Evolutionary conservation across 352 stramenopile genomes (phyloP).

Genomic region (Blastocystis sp.): DNA sequence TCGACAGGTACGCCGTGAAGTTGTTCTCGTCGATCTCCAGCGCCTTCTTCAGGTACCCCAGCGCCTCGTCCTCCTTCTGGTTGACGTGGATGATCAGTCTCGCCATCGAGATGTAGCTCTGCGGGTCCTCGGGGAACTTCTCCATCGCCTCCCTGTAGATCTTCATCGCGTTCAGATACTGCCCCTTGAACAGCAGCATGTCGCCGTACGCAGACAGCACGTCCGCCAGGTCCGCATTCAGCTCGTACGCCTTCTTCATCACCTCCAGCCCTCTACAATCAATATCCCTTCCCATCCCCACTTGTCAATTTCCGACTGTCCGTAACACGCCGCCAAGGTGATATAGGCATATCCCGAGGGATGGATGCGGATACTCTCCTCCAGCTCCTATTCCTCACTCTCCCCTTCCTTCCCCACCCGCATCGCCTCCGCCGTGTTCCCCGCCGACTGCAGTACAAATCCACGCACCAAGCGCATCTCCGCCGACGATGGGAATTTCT

Average conservation of each 20-base stretch:
- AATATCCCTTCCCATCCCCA: background rate
- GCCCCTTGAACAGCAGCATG: background rate
- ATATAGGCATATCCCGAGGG: background rate
- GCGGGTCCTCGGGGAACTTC: background rate
- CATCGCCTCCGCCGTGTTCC: background rate
- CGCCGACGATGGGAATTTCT: background rate
- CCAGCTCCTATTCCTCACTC: background rate
- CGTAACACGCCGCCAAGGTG: constrained; percentile 2
- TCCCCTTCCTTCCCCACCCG: background rate
- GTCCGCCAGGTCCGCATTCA: background rate
- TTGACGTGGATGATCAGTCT: background rate
- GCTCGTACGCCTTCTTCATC: background rate
- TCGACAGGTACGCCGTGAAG: background rate
- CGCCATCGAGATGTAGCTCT: background rate
- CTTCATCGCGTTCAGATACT: background rate
- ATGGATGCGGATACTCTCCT: background rate
- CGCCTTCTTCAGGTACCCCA: background rate
- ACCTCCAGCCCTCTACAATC: background rate
- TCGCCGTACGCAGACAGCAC: constrained; percentile 30
- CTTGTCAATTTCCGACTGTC: background rate
- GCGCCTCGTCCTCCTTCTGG: background rate
- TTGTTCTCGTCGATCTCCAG: background rate
- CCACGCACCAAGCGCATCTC: background rate
- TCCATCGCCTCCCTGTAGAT: background rate
- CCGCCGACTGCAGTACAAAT: background rate